These are phyloP conservation scores for Stachybotrys chlorohalonatus DNA, from an alignment of 2,329 filamentous ascomycete species.

Conservation along the genomic window DNA sequence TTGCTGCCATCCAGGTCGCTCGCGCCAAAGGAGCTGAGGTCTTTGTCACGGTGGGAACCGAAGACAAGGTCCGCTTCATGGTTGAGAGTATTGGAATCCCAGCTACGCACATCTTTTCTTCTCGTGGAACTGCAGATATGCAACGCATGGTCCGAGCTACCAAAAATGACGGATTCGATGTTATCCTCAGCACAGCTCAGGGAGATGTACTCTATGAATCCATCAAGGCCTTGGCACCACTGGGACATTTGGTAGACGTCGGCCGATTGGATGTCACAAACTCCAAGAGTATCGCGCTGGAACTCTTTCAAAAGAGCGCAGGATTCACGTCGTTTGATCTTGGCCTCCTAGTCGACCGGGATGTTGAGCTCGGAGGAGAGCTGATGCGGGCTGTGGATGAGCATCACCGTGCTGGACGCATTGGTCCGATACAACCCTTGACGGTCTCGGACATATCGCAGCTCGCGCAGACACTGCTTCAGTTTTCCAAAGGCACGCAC, in stretches of 20 bases:
- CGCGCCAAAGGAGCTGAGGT: not conserved
- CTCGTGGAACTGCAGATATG: not conserved
- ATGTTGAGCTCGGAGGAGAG: not conserved
- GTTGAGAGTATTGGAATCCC: not conserved
- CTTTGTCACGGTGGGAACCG: not conserved
- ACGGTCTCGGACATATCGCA: constrained; percentile 17
- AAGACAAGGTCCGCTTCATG: not conserved
- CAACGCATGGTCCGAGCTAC: not conserved
- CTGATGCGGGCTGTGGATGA: not conserved
- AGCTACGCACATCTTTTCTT: not conserved
- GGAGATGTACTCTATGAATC: not conserved
- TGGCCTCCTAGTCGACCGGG: not conserved
- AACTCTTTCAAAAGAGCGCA: not conserved
- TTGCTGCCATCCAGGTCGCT: not conserved
- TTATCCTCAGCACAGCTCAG: not conserved
- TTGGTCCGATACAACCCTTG: constrained; percentile 14
- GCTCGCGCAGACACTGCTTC: constrained; percentile 12
- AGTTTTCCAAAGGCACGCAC: constrained; percentile 8
- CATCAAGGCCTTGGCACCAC: constrained; percentile 1
- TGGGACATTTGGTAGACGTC: not conserved
- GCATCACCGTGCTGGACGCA: not conserved
- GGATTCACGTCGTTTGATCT: not conserved
- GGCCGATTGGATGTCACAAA: not conserved
- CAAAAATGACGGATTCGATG: not conserved
- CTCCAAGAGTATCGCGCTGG: not conserved